A percentile compares a stretch with the other conserved stretches of the same genome.
Conservation (phyloP, 1,284 basidiomycete genomes). For the Ganoderma lucidum region DNA sequence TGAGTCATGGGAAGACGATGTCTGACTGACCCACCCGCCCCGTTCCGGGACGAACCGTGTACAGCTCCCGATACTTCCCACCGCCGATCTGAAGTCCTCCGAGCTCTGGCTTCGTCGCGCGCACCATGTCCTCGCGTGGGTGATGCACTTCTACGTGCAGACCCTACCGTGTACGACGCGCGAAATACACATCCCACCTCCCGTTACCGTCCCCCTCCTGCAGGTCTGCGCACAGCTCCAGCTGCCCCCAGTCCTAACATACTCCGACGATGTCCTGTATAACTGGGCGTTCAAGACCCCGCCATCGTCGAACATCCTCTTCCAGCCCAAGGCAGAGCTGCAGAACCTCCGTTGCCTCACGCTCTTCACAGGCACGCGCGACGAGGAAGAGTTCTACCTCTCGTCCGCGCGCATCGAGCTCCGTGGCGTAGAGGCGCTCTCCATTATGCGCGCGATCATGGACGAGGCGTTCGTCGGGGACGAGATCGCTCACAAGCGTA, state of each 20-base stretch:
- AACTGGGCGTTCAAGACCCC: slow-evolving; percentile 74
- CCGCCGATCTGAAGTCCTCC: slow-evolving; percentile 57
- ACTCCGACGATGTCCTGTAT: slow-evolving; percentile 94
- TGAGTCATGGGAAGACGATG: slow-evolving; percentile 7
- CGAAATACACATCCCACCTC: slow-evolving; percentile 70
- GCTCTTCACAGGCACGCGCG: slow-evolving; percentile 83
- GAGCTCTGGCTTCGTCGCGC: slow-evolving; percentile 81
- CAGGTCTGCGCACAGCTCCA: slow-evolving; percentile 79
- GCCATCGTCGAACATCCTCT: slow-evolving; percentile 34
- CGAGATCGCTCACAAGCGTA: slow-evolving; percentile 74
- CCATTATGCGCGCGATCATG: slow-evolving; percentile 88
- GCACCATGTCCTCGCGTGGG: slow-evolving; percentile 86
- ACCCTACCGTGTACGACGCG: slow-evolving; percentile 62
- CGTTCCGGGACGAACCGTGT: neutral
- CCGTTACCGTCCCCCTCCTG: slow-evolving; percentile 84
- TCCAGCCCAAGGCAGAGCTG: slow-evolving; percentile 46
- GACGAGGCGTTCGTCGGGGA: slow-evolving; percentile 95
- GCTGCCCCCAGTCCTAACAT: slow-evolving; percentile 91
- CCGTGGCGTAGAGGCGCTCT: slow-evolving; percentile 85
- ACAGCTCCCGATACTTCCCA: slow-evolving; percentile 60
- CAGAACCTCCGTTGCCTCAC: slow-evolving; percentile 71
- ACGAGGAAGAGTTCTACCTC: slow-evolving; percentile 92
- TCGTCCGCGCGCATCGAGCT: slow-evolving; percentile 92
- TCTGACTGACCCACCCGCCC: slow-evolving; percentile 1
- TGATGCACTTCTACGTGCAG: slow-evolving; percentile 92